Conservation (phyloP, 768 basidiomycete species). For the Kwoniella sp. region DNA sequence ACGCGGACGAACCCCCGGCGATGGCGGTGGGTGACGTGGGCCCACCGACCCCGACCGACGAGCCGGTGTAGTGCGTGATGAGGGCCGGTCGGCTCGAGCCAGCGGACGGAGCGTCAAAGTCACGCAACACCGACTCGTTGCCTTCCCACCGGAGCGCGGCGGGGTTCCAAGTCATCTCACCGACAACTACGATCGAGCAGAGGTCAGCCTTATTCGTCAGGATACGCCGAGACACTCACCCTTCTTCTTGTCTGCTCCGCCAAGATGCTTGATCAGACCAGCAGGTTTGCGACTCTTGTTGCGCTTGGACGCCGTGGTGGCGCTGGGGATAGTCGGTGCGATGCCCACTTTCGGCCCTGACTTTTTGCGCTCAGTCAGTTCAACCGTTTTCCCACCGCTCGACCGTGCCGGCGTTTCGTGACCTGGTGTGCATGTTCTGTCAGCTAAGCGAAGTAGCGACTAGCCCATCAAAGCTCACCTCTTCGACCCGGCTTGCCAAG, state of each 20-base stretch:
- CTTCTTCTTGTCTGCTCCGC: conserved; percentile 44
- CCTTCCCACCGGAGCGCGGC: conserved; percentile 88
- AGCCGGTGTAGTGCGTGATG: conserved; percentile 87
- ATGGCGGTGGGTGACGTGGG: conserved; percentile 4
- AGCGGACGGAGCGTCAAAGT: conserved; percentile 76
- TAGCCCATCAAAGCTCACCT: conserved; percentile 7
- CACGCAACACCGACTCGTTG: conserved; percentile 83
- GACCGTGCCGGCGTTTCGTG: not conserved
- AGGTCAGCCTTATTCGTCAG: not conserved
- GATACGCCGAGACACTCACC: conserved; percentile 28
- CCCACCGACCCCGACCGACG: conserved; percentile 56
- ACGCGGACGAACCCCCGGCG: not conserved
- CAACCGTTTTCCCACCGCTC: not conserved
- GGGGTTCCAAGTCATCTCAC: conserved; percentile 98
- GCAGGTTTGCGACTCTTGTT: conserved; percentile 20
- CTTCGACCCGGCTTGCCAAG: conserved; percentile 14
- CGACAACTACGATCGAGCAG: conserved; percentile 61
- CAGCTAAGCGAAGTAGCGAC: not conserved
- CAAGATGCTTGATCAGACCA: conserved; percentile 43
- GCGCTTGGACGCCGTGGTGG: not conserved
- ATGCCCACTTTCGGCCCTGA: no score
- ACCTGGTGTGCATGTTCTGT: not conserved
- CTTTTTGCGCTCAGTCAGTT: conserved; percentile 23
- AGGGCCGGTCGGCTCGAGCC: conserved; percentile 82
- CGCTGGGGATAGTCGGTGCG: no score